Base-by-base conservation (phyloP, 139 green algal species). In the Asterochloris sp. region DNA sequence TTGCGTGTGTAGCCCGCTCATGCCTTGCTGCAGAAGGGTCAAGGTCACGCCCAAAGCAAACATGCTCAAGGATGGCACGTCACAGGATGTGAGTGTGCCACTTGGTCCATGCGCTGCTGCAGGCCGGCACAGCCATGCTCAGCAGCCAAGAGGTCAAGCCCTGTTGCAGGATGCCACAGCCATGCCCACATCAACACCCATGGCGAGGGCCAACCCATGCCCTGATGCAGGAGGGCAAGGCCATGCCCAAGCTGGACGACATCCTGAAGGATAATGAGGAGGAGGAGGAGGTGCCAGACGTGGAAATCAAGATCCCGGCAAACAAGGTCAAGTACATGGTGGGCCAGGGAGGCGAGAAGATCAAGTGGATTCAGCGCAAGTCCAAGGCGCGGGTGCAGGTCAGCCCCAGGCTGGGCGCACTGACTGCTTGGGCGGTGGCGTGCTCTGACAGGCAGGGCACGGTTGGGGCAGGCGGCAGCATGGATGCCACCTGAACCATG, bases 241-340 rank as follows among this genome's bases (percentile, higher is more conserved):
- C 74, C 12, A 78, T 91, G 10, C 84, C 83, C 12, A 88, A 90
- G 83, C 81, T 91, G 69, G 73, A 89, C 38, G 84, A 89, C 78
- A 85, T 91, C 47, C 38, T 89, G 78, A 87, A 91, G 1, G 87
- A 91, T 16, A 78, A 87, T 61, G 85, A 63, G 11, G 88, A 93
- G 24, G 67, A 64, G 13, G 93, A 96, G 82, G 82, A 88, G 73
- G 86, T 89, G 76, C 80, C 92, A 13, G 92, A 96, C 54, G 78
- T 90, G 71, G 87, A 91, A 76, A 87, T 91, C 8, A 28, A 93
- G 79, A 85, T 96, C 0, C 93, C 93, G 4, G 83, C 86, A 13
- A 89, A 91, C 79, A 92, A 95, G 82, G 88, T 98, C 10, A 97
- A 97, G 89, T 89, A 95, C 69, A 82, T 98, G 78, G 87, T 98